Base-by-base conservation (phyloP, 1,284 basidiomycete species). In the Fomitopsis palustris region DNA sequence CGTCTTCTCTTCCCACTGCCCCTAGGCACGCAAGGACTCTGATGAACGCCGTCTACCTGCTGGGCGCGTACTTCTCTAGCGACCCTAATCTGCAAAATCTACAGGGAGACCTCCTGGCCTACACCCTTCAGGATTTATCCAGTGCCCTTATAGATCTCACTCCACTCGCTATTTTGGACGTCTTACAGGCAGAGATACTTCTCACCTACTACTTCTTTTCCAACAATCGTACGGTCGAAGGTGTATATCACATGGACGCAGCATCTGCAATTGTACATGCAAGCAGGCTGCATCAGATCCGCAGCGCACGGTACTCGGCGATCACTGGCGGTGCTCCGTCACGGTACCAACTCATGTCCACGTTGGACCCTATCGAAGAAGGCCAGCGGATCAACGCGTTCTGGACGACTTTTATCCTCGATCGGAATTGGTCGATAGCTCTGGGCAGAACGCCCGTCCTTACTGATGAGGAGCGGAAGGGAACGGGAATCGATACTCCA, bases 181-280 rank as follows among this genome's bases (percentile, higher is more conserved):
- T 66, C 9, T 72, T 79, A 6, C 79, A 81, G 62, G 77, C 78
- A 0, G 77, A 80, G 55, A 67, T 79, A 6, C 73, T 82, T 8
- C 70, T 82, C 27, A 74, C 78, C 0, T 70, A 74, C 52, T 81
- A 80, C 61, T 79, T 78, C 65, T 74, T 77, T 53, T 71, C 72
- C 49, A 69, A 72, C 19, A 72, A 71, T n/a, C 70, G 76, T 17
- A 63, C 73, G 25, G 64, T 81, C 0, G 78, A 81, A 62, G 80
- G 78, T 2, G 71, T 72, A 35, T 75, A 77, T 56, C 78, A 81
- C 59, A 52, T 52, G 31, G 69, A 72, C 16, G 73, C 74, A 21
- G 74, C 75, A 2, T 77, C 77, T 0, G 69, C 76, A 1, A 75
- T 77, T 0, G 66, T 79, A 3, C 72, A 72, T 1, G 65, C 78